Conservation (phyloP, 148 eudicot species). For the Spergularia marina region DNA sequence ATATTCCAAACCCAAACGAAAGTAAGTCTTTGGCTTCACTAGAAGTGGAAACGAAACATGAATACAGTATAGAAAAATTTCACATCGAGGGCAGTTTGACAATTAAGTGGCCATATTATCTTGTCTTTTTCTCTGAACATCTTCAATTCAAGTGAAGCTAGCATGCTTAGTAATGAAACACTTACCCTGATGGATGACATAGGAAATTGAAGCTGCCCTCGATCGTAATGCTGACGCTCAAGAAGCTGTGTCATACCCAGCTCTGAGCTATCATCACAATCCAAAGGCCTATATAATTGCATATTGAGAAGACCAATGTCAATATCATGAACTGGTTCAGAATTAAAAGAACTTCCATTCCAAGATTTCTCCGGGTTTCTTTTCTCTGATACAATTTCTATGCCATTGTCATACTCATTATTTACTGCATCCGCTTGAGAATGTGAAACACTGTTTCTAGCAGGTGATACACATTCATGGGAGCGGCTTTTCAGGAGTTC, state of each 20-base stretch:
- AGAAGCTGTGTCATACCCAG: conserved; percentile 48
- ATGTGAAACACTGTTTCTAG: conserved; percentile 31
- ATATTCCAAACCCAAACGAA: no score
- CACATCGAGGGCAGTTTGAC: not conserved
- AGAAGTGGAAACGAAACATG: no score
- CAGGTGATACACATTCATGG: conserved; percentile 33
- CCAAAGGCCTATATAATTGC: conserved; percentile 35
- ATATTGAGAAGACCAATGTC: conserved; percentile 50
- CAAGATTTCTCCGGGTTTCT: conserved; percentile 39
- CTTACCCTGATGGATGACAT: conserved; percentile 52
- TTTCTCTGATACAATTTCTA: conserved; percentile 41
- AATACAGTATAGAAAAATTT: not conserved
- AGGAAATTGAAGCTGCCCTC: conserved; percentile 32
- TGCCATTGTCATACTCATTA: conserved; percentile 36
- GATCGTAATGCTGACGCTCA: conserved; percentile 42
- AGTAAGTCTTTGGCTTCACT: no score
- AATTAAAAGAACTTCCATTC: conserved; percentile 34
- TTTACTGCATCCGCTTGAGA: conserved; percentile 25
- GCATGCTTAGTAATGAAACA: conserved; percentile 1
- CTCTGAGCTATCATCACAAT: conserved; percentile 38
- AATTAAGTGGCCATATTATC: not conserved
- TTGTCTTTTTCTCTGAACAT: not conserved
- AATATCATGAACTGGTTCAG: conserved; percentile 42
- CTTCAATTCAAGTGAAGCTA: not conserved
- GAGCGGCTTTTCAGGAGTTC: conserved; percentile 50